Evolutionary conservation across 208 protist genomes (phyloP).

Genomic region (Trypanosoma rangeli): DNA sequence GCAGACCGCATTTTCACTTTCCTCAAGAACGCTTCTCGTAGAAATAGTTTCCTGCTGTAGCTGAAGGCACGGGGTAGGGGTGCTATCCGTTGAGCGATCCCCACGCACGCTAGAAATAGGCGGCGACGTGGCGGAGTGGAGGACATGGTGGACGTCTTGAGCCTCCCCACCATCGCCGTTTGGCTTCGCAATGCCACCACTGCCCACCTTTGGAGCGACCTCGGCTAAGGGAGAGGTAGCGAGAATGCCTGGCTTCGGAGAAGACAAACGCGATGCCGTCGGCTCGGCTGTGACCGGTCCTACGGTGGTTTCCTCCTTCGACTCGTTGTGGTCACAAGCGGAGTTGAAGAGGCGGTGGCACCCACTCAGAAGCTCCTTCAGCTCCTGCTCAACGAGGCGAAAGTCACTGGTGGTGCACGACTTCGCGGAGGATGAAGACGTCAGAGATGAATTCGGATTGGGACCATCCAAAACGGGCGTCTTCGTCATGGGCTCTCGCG

Average conservation of each 20-base stretch:
- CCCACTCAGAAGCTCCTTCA: constrained; percentile 25
- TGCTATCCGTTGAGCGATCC: constrained; percentile 28
- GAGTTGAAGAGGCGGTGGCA: constrained; percentile 11
- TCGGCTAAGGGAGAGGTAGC: not conserved
- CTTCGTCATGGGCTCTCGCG: constrained; percentile 8
- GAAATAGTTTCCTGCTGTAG: not conserved
- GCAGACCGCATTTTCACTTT: not conserved
- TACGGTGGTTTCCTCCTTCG: not conserved
- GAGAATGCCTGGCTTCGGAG: not conserved
- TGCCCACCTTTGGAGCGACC: not conserved
- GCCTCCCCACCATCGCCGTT: not conserved
- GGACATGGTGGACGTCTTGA: not conserved
- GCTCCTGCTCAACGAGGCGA: constrained; percentile 18
- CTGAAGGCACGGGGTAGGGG: constrained; percentile 14
- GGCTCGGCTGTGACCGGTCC: no score
- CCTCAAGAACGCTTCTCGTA: not conserved
- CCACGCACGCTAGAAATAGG: constrained; percentile 30
- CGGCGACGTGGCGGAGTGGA: constrained; percentile 9
- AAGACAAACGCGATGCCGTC: not conserved
- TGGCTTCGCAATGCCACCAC: not conserved
- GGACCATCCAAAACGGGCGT: not conserved
- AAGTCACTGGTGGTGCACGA: constrained; percentile 17
- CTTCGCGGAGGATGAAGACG: not conserved
- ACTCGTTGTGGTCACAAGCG: no score
- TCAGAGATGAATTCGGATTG: not conserved